Evolutionary conservation across 495 filamentous ascomycete genomes (phyloP).

Genomic region (Penicillium waksmanii): DNA sequence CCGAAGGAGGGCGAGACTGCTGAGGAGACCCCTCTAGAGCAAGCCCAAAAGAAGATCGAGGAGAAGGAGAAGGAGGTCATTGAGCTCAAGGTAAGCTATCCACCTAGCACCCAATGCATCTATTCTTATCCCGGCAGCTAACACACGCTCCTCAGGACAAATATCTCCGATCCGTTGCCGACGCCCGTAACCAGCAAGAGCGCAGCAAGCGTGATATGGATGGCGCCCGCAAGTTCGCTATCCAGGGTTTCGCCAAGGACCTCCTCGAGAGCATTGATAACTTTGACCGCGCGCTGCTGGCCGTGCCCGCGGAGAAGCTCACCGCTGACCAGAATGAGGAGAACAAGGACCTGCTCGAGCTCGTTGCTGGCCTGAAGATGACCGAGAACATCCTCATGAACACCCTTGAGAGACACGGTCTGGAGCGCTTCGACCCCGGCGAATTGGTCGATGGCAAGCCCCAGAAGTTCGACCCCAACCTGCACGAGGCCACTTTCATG

Average conservation of each 20-base stretch:
- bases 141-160: constrained; percentile 68
- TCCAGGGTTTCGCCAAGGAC: constrained; percentile 92
- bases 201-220: constrained; percentile 91
- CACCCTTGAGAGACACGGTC: constrained; percentile 89
- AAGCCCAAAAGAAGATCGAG: constrained; percentile 68
- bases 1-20: constrained; percentile 35
- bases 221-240: constrained; percentile 84
- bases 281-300: constrained; percentile 85
- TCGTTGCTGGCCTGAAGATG: constrained; percentile 92
- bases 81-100: constrained; percentile 76
- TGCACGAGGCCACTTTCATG: constrained; percentile 96
- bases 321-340: constrained; percentile 42
- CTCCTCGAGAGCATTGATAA: constrained; percentile 95
- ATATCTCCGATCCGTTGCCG: constrained; percentile 88
- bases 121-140: background rate
- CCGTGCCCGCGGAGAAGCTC: constrained; percentile 76
- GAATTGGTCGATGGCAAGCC: constrained; percentile 58
- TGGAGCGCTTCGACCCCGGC: constrained; percentile 83
- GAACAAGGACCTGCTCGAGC: constrained; percentile 71
- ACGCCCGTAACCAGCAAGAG: constrained; percentile 96
- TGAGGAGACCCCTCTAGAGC: constrained; percentile 43
- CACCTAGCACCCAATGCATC: background rate
- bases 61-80: constrained; percentile 80
- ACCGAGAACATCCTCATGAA: constrained; percentile 85
- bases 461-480: constrained; percentile 87